Evolutionary conservation across 2,329 filamentous ascomycete species (phyloP), one percentile per base, ranked within the genome.

Genomic region (Aspergillus costaricaensis): DNA sequence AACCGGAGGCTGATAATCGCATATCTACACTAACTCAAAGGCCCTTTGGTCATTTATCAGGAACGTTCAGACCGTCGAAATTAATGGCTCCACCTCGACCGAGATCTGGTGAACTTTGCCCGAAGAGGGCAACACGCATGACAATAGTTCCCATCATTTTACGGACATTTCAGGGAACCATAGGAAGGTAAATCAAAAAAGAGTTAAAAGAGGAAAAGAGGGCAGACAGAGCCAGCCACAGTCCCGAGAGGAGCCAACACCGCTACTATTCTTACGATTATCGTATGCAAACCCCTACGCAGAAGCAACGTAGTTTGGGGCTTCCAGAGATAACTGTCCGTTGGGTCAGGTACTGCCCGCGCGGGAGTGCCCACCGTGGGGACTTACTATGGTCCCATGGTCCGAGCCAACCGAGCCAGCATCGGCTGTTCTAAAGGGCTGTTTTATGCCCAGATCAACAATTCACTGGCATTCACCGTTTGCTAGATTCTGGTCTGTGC

Each of bases 401-500:
- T 44, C 58, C 49, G 30, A 19, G 49, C 47, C 50, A 55, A 47
- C 47, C 50, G 23, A n/a, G 23, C 25, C 10, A 32, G 12, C 21
- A 32, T 14, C 36, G 6, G 30, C 53, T 12, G 39, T n/a, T 44
- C 8, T 30, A 4, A 14, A 17, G 25, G n/a, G 23, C 19, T n/a
- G 17, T 30, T 41, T 43, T 55, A 23, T 30, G n/a, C 14, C 38
- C 17, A 12, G 9, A 25, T 19, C n/a, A 44, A 44, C 39, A 32
- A 19, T 32, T 23, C 25, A 27, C 7, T 19, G 23, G 12, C 27
- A 25, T 55, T 36, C 39, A 38, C 25, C 61, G 63, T 65, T 64
- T 62, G 65, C 56, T 65, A 55, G 50, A 9, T 41, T 30, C 54
- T 57, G 65, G 65, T 65, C 68, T 68, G 67, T 68, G 65, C 68